These are phyloP conservation scores for Lentinula sp. DNA, from an alignment of 768 basidiomycete species.

Conservation along the genomic window DNA sequence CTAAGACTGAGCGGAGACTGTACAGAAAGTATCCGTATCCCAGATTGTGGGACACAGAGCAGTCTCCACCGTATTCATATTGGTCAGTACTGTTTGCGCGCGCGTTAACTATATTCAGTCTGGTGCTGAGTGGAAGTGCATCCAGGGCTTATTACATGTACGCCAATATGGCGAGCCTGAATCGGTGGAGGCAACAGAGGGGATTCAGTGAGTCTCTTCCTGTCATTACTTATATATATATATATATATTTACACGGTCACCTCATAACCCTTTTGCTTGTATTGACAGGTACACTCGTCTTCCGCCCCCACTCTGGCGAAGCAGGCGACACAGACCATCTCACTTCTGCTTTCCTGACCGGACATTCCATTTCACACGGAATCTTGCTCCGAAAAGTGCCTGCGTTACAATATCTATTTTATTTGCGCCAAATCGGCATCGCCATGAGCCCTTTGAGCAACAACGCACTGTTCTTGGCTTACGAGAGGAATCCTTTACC, in stretches of 20 bases:
- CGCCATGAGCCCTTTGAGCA: slow-evolving; percentile 97
- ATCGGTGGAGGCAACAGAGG: slow-evolving; percentile 81
- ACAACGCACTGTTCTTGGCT: slow-evolving; percentile 93
- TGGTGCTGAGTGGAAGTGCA: not conserved
- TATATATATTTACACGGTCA: slow-evolving; percentile 4
- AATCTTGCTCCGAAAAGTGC: slow-evolving; percentile 96
- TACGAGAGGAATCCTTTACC: slow-evolving; percentile 97
- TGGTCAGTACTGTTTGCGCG: slow-evolving; percentile 48
- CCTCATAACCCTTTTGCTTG: not conserved
- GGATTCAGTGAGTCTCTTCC: slow-evolving; percentile 75
- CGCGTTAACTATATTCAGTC: not conserved
- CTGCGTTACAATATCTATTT: slow-evolving; percentile 94
- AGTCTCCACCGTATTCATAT: slow-evolving; percentile 93
- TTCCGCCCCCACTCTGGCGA: slow-evolving; percentile 96
- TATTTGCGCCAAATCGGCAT: slow-evolving; percentile 98
- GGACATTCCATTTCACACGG: slow-evolving; percentile 99
- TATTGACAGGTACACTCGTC: slow-evolving; percentile 79
- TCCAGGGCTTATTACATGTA: slow-evolving; percentile 95
- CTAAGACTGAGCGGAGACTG: slow-evolving; percentile 84
- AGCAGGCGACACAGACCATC: slow-evolving; percentile 96
- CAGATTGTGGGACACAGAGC: slow-evolving; percentile 78
- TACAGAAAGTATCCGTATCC: slow-evolving; percentile 95
- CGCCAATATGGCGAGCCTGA: slow-evolving; percentile 92
- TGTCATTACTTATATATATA: not conserved
- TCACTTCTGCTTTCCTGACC: slow-evolving; percentile 92